These are phyloP conservation scores for Daldinia caldariorum DNA, from an alignment of 495 filamentous ascomycete genomes.

Conservation along the genomic window DNA sequence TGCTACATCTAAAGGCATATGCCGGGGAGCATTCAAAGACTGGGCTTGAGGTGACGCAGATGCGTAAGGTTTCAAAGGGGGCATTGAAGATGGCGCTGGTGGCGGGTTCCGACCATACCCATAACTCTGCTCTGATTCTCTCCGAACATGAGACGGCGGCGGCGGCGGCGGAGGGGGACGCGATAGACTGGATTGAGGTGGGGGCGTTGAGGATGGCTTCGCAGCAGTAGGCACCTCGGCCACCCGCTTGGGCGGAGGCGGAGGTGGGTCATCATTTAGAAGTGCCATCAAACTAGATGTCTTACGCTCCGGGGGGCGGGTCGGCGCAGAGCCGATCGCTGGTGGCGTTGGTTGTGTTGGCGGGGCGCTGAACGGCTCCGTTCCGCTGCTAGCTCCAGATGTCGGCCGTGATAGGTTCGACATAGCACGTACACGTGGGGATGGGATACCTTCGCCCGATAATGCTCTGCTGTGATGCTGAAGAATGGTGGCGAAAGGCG, in stretches of 20 bases:
- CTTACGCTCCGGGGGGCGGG: slow-evolving; percentile 55
- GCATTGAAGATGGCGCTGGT: slow-evolving; percentile 52
- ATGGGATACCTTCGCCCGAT: slow-evolving; percentile 48
- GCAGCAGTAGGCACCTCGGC: slow-evolving; percentile 49
- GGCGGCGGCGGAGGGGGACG: slow-evolving; percentile 52
- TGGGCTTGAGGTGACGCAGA: slow-evolving; percentile 55
- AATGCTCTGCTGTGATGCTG: slow-evolving; percentile 50
- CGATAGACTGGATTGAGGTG: slow-evolving; percentile 52
- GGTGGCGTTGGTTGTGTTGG: slow-evolving; percentile 49
- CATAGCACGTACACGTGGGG: slow-evolving; percentile 46
- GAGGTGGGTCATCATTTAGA: slow-evolving; percentile 59
- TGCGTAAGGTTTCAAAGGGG: slow-evolving; percentile 59
- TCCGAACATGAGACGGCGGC: slow-evolving; percentile 48
- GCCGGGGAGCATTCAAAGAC: slow-evolving; percentile 51
- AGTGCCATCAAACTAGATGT: slow-evolving; percentile 61
- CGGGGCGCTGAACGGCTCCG: slow-evolving; percentile 52
- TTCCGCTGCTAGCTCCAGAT: slow-evolving; percentile 45
- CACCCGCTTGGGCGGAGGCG: slow-evolving; percentile 53
- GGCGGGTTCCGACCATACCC: slow-evolving; percentile 52
- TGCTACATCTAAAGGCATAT: slow-evolving; percentile 49
- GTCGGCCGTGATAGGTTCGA: slow-evolving; percentile 47
- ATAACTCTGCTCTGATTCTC: slow-evolving; percentile 48
- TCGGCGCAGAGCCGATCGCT: slow-evolving; percentile 41
- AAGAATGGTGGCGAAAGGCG: slow-evolving; percentile 45
- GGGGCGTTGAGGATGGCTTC: slow-evolving; percentile 57